Conservation (phyloP, 306 rosid genomes). For the Gastrolobium bilobum region DNA sequence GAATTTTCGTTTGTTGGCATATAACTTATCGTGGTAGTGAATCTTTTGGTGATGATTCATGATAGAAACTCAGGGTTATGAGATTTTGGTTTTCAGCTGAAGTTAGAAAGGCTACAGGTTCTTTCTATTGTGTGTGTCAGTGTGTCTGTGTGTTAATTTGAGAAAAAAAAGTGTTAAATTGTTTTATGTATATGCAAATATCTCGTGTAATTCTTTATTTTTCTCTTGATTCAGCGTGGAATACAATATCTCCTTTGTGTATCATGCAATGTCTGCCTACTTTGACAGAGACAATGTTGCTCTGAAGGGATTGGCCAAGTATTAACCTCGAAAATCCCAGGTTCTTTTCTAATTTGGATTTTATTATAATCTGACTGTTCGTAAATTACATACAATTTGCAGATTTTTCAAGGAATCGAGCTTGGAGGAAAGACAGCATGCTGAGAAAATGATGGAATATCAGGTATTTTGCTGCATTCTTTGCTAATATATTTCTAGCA, state of each 20-base stretch:
- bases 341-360: constrained; percentile 4
- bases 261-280: constrained; percentile 56
- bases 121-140: neutral
- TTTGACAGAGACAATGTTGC: constrained; percentile 64
- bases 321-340: neutral
- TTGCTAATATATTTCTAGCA: constrained; percentile 7
- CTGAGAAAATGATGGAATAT: constrained; percentile 57
- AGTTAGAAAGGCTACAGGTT: neutral
- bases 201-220: neutral
- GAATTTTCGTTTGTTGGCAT: neutral
- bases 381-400: neutral
- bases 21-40: neutral
- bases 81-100: neutral
- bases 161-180: neutral
- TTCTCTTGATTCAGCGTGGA: constrained; percentile 51
- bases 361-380: neutral
- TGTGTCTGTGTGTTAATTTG: neutral
- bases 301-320: constrained; percentile 62
- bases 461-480: constrained; percentile 43
- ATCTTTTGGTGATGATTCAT: neutral
- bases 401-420: constrained; percentile 60
- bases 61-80: neutral
- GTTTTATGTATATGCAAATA: neutral
- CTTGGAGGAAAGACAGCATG: constrained; percentile 54
- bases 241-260: constrained; percentile 56